A percentile compares a stretch with the other conserved stretches of the same genome.
These are phyloP conservation scores for Epichloe gansuensis DNA, from an alignment of 2,329 filamentous ascomycete genomes.

Conservation along the genomic window DNA sequence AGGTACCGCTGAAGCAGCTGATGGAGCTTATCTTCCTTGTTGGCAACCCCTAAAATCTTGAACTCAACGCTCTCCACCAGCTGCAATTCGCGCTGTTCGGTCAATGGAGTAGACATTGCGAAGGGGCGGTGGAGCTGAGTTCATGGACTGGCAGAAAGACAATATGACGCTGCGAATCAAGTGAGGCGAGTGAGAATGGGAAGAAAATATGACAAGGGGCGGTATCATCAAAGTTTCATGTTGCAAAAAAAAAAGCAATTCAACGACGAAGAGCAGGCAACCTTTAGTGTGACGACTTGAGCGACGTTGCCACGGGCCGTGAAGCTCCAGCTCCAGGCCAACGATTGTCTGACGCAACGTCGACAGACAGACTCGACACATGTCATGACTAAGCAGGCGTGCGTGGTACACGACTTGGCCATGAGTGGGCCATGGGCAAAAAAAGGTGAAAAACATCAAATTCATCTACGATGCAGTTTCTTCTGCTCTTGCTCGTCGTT, in stretches of 20 bases:
- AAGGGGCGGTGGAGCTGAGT: not conserved
- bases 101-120: conserved; percentile 24
- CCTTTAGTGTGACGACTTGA: not conserved
- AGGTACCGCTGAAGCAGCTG: conserved; percentile 67
- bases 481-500: not conserved
- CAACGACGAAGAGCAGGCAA: conserved; percentile 1
- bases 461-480: not conserved
- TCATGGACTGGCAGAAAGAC: not conserved
- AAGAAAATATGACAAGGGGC: not conserved
- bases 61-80: conserved; percentile 79
- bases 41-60: conserved; percentile 63
- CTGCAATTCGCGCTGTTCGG: conserved; percentile 61
- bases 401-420: not conserved
- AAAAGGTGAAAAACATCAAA: not conserved
- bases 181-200: not conserved
- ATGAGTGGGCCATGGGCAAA: not conserved
- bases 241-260: not conserved
- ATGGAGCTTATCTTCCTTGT: conserved; percentile 73
- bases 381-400: conserved; percentile 3
- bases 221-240: not conserved
- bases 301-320: not conserved
- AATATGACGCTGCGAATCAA: not conserved
- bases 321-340: not conserved
- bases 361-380: not conserved
- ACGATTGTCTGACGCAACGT: not conserved